A percentile compares a stretch with the other conserved stretches of the same genome.
These are phyloP conservation scores for Euptelea pleiosperma DNA, from an alignment of 164 flowering plant species.

Conservation along the genomic window DNA sequence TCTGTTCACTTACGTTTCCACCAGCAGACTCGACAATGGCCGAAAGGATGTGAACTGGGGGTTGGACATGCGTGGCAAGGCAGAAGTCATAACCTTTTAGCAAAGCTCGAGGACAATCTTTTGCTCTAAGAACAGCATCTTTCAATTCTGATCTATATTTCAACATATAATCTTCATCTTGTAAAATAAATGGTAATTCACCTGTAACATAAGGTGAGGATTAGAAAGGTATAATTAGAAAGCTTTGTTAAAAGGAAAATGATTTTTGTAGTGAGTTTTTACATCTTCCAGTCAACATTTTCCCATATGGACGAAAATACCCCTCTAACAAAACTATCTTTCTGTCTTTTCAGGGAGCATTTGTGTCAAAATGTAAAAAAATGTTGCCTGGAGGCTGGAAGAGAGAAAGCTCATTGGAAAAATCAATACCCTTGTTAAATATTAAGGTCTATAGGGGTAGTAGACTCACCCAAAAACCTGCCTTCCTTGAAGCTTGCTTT, in stretches of 20 bases:
- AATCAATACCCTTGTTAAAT: neutral
- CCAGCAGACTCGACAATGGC: constrained; percentile 69
- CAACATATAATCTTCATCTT: constrained; percentile 60
- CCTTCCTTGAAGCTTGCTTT: constrained; percentile 68
- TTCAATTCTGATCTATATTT: constrained; percentile 57
- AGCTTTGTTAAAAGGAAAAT: no score
- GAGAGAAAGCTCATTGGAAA: no score
- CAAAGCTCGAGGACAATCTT: constrained; percentile 45
- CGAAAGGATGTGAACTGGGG: constrained; percentile 44
- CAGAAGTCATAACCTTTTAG: constrained; percentile 62
- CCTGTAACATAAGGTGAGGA: constrained; percentile 33
- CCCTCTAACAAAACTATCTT: no score
- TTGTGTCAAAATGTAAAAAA: no score
- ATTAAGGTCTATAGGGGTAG: neutral
- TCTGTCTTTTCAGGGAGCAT: no score
- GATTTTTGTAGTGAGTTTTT: no score
- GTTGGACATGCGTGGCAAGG: constrained; percentile 56
- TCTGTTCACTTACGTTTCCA: constrained; percentile 65
- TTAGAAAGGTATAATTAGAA: neutral
- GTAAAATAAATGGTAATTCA: constrained; percentile 56
- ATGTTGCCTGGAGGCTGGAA: no score
- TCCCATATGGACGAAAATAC: no score
- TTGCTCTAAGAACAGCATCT: constrained; percentile 63
- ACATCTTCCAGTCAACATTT: no score
- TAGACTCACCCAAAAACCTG: constrained; percentile 64